Percentiles rank a stretch among this genome's conserved stretches.
Conservation (phyloP, 179 eudicot genomes). For the Patellifolia procumbens region DNA sequence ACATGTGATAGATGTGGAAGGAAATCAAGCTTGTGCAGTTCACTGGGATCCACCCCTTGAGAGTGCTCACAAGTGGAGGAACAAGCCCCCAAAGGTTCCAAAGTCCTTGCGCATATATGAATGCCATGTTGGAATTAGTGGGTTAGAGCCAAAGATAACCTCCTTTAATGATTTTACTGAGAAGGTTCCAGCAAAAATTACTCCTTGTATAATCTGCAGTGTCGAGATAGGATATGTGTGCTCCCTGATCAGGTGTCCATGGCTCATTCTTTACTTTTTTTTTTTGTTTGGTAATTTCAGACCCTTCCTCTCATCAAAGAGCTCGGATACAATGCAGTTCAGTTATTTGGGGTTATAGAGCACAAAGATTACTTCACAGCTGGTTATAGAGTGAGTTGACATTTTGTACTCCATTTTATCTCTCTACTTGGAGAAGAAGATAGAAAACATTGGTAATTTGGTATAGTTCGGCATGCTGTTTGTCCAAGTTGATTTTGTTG, state of each 20-base stretch:
- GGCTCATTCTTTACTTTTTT: constrained; percentile 6
- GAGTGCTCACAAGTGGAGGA: constrained; percentile 69
- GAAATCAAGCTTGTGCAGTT: constrained; percentile 78
- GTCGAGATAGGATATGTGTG: constrained; percentile 6
- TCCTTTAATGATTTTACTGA: constrained; percentile 77
- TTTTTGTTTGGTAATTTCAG: constrained; percentile 38
- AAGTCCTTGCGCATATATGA: constrained; percentile 92
- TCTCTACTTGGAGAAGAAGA: neutral
- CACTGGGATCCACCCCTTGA: constrained; percentile 98
- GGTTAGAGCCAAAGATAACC: constrained; percentile 70
- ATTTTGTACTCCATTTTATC: neutral
- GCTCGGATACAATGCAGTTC: constrained; percentile 92
- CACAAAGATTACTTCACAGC: constrained; percentile 96
- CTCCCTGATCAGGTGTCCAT: neutral
- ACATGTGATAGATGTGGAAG: constrained; percentile 54
- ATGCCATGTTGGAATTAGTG: constrained; percentile 94
- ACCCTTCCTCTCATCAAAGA: constrained; percentile 80
- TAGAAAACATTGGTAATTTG: neutral
- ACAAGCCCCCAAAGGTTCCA: constrained; percentile 59
- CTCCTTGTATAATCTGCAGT: constrained; percentile 16
- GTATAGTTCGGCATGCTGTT: neutral
- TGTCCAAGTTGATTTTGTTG: neutral
- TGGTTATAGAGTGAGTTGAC: constrained; percentile 85
- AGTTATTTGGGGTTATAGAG: constrained; percentile 89
- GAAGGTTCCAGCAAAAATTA: constrained; percentile 48